Evolutionary conservation across 1,284 basidiomycete species (phyloP).

Genomic region (Ustilago sp.): DNA sequence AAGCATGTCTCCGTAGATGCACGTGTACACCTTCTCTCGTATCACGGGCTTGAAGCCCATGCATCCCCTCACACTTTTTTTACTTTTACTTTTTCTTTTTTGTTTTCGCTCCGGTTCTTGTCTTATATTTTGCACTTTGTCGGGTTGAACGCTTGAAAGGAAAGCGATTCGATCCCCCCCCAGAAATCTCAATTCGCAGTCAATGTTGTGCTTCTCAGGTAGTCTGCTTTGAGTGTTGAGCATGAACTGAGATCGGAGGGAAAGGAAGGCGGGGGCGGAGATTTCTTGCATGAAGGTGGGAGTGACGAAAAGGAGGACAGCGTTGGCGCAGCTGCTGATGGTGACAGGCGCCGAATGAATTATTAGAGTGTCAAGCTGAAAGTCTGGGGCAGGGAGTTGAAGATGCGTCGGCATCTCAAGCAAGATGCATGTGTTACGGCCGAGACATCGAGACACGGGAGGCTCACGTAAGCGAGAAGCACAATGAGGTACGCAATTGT

Average conservation of each 20-base stretch:
- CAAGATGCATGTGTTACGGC: too few relatives aligned
- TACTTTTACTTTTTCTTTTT: too few relatives aligned
- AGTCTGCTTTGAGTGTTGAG: neutral
- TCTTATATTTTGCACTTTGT: conserved; percentile 7
- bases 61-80: neutral
- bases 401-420: too few relatives aligned
- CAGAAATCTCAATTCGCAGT: neutral
- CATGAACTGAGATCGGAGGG: neutral
- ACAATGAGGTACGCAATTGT: too few relatives aligned
- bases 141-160: conserved; percentile 5
- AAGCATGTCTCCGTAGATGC: conserved; percentile 1
- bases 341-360: neutral
- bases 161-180: conserved; percentile 8
- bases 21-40: neutral
- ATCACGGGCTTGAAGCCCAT: neutral
- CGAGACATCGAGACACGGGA: too few relatives aligned
- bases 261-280: neutral
- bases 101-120: neutral
- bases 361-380: neutral
- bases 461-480: too few relatives aligned
- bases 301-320: neutral
- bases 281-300: neutral
- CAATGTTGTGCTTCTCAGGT: neutral
- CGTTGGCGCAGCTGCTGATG: neutral
- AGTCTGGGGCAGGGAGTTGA: neutral